These are phyloP conservation scores for Rhizoclosmatium globosum DNA, from an alignment of 192 early-diverging fungal genomes.

Conservation along the genomic window DNA sequence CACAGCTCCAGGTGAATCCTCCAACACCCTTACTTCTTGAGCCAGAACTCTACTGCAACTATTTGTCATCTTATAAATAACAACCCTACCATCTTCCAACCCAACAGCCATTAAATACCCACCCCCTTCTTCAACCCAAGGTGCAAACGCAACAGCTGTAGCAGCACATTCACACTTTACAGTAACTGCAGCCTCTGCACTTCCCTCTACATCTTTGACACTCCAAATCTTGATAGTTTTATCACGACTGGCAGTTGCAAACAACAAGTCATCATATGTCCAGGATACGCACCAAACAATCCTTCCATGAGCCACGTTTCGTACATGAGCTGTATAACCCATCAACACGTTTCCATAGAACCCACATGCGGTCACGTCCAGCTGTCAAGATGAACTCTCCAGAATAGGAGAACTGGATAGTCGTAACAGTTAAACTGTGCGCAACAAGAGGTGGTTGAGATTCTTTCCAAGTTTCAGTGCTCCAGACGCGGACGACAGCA, in stretches of 20 bases:
- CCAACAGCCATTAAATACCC: conserved; percentile 78
- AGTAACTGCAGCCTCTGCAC: conserved; percentile 42
- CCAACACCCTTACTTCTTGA: not conserved
- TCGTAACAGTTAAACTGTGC: conserved; percentile 88
- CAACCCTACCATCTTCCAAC: conserved; percentile 82
- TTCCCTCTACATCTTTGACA: conserved; percentile 17
- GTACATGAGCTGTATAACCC: conserved; percentile 49
- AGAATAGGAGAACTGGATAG: conserved; percentile 79
- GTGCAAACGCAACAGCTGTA: conserved; percentile 86
- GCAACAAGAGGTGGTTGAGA: conserved; percentile 60
- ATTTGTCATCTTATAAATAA: conserved; percentile 7
- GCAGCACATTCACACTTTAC: conserved; percentile 84
- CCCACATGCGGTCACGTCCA: conserved; percentile 90
- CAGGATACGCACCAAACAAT: conserved; percentile 94
- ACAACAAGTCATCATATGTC: conserved; percentile 77
- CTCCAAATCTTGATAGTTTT: conserved; percentile 87
- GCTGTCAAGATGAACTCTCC: conserved; percentile 78
- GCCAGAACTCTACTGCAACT: not conserved
- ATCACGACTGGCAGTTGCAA: conserved; percentile 94
- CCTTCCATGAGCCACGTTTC: conserved; percentile 81
- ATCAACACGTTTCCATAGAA: conserved; percentile 65
- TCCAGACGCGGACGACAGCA: conserved; percentile 77
- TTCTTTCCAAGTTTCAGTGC: conserved; percentile 74
- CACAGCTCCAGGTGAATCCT: conserved; percentile 7
- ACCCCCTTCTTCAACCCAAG: not conserved